These are phyloP conservation scores for Mallotus japonicus DNA, from an alignment of 441 rosid genomes.

Conservation along the genomic window DNA sequence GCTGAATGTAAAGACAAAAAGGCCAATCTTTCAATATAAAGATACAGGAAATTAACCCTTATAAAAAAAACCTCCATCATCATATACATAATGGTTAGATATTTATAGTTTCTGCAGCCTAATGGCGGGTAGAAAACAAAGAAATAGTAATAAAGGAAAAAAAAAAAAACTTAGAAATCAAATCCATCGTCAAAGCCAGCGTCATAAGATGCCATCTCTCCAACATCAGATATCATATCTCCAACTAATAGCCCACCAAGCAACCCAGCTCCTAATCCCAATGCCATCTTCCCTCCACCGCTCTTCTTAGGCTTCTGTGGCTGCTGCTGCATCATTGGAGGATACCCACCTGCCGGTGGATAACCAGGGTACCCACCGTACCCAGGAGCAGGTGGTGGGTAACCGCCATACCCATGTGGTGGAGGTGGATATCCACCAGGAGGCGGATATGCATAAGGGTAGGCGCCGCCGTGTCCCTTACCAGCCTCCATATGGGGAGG, in stretches of 20 bases:
- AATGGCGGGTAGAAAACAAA: too few species aligned
- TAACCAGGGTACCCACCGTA: slow-evolving; percentile 19
- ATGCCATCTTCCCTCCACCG: slow-evolving; percentile 39
- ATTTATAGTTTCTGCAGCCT: background rate
- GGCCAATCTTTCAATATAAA: background rate
- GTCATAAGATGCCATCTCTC: slow-evolving; percentile 26
- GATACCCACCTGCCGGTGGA: slow-evolving; percentile 33
- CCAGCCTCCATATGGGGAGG: slow-evolving; percentile 2
- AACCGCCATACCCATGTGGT: slow-evolving; percentile 17
- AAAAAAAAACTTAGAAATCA: slow-evolving; percentile 24
- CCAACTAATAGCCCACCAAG: slow-evolving; percentile 61
- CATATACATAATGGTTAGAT: background rate
- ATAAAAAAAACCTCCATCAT: background rate
- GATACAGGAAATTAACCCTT: background rate
- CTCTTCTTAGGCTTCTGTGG: slow-evolving; percentile 50
- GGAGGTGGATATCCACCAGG: slow-evolving; percentile 26
- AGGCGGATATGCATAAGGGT: slow-evolving; percentile 30
- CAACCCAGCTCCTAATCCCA: slow-evolving; percentile 65
- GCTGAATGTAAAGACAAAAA: too few species aligned
- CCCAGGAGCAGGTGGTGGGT: slow-evolving; percentile 19
- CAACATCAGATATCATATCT: slow-evolving; percentile 53
- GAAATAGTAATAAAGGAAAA: background rate
- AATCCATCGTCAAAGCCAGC: slow-evolving; percentile 34
- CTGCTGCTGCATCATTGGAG: slow-evolving; percentile 28
- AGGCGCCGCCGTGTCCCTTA: background rate